A percentile compares a stretch with the other conserved stretches of the same genome.
Evolutionary conservation across 345 rosid species (phyloP).

Genomic region (Toxicodendron radicans): DNA sequence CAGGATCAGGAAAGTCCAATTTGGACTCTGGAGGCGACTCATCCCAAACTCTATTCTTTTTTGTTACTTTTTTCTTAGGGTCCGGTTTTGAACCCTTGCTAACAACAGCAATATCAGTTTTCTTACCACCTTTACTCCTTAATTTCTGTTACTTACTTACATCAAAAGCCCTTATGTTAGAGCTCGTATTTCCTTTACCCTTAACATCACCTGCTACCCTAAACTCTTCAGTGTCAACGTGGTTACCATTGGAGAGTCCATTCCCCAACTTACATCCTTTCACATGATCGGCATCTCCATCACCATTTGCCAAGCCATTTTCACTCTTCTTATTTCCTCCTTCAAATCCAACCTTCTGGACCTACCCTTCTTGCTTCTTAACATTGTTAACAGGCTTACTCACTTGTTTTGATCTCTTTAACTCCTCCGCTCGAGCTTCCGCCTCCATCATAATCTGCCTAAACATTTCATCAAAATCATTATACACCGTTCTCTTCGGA

Average conservation of each 20-base stretch:
- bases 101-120: constrained; percentile 45
- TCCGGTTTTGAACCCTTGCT: constrained; percentile 71
- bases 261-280: constrained; percentile 54
- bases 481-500: constrained; percentile 57
- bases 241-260: constrained; percentile 58
- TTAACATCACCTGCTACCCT: constrained; percentile 51
- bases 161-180: constrained; percentile 76
- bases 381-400: constrained; percentile 49
- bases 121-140: no score
- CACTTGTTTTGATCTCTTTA: constrained; percentile 67
- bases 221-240: constrained; percentile 40
- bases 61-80: constrained; percentile 72
- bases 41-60: constrained; percentile 95
- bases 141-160: constrained; percentile 64
- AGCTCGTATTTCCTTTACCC: constrained; percentile 75
- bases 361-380: constrained; percentile 69
- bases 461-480: constrained; percentile 77
- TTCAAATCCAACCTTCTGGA: constrained; percentile 50
- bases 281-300: constrained; percentile 48
- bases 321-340: constrained; percentile 59
- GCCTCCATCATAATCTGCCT: constrained; percentile 96
- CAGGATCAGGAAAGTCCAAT: constrained; percentile 83
- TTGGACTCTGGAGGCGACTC: constrained; percentile 70
- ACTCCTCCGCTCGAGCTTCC: constrained; percentile 82
- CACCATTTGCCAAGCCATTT: constrained; percentile 41